phyloP scores from a whole-genome alignment of 2,329 filamentous ascomycete genomes.

The Talaromyces sp. region DNA sequence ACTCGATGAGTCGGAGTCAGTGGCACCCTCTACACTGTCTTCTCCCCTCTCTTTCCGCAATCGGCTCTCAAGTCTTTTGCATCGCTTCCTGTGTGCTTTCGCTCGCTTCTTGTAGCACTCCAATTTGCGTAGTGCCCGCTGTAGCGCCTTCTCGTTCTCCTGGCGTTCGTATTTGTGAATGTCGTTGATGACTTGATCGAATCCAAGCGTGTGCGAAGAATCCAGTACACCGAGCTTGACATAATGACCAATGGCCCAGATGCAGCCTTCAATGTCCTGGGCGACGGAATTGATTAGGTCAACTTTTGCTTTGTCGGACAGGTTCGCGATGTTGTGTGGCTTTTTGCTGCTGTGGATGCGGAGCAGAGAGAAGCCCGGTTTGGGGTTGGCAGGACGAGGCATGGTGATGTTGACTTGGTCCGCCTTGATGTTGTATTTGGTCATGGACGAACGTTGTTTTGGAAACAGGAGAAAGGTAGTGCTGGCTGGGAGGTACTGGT shows the following conservation, averaged over 20 bases:
- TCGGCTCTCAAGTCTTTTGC: background rate
- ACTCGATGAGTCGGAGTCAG: background rate
- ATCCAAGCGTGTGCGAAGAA: conserved; percentile 14
- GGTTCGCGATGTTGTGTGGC: conserved; percentile 13
- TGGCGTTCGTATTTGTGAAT: background rate
- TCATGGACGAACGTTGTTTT: background rate
- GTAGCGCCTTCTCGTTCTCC: conserved; percentile 1
- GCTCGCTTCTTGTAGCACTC: conserved; percentile 2
- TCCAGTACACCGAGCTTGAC: conserved; percentile 12
- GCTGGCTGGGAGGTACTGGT: background rate
- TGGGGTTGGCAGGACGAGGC: conserved; percentile 18
- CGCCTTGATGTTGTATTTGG: background rate
- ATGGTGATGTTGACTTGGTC: conserved; percentile 10
- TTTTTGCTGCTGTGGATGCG: conserved; percentile 18
- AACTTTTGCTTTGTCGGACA: conserved; percentile 11
- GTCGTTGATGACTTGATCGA: conserved; percentile 17
- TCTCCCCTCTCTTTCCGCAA: background rate
- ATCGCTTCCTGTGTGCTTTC: background rate
- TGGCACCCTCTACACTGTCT: background rate
- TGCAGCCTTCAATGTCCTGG: conserved; percentile 17
- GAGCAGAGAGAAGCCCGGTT: conserved; percentile 17
- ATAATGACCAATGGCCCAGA: conserved; percentile 18
- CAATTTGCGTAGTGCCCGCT: background rate
- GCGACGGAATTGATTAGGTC: conserved; percentile 18
- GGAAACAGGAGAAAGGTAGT: background rate